Conservation (phyloP, 768 basidiomycete genomes). For the Kwoniella sp. region DNA sequence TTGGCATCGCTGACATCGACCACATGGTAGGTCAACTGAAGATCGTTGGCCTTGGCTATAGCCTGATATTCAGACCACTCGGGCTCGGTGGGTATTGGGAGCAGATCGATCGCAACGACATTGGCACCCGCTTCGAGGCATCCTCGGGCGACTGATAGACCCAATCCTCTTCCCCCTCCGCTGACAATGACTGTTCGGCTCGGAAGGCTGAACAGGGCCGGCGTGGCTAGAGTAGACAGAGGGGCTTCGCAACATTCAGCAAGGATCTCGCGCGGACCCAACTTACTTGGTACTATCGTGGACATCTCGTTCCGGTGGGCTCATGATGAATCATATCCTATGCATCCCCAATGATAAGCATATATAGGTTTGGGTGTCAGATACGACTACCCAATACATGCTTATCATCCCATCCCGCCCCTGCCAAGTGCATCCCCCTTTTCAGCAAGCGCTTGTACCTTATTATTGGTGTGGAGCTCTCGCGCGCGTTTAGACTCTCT, state of each 20-base stretch:
- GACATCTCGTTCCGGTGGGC: not conserved
- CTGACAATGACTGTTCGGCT: slow-evolving; percentile 40
- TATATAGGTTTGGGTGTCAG: not conserved
- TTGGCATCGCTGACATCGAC: slow-evolving; percentile 33
- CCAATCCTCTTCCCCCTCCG: slow-evolving; percentile 48
- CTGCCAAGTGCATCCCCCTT: not conserved
- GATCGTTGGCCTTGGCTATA: slow-evolving; percentile 12
- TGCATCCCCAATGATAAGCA: not conserved
- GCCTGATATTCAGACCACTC: slow-evolving; percentile 34
- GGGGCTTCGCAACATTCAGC: slow-evolving; percentile 13
- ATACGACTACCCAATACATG: not conserved
- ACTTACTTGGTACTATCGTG: not conserved
- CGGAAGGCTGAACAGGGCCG: slow-evolving; percentile 42
- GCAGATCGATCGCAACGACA: slow-evolving; percentile 39
- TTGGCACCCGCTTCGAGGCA: slow-evolving; percentile 39
- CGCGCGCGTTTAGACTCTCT: too few species aligned
- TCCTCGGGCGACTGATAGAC: slow-evolving; percentile 39
- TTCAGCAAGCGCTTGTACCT: not conserved
- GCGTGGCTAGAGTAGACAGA: slow-evolving; percentile 19
- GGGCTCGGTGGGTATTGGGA: slow-evolving; percentile 25
- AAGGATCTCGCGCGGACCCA: too few species aligned
- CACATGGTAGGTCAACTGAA: slow-evolving; percentile 26
- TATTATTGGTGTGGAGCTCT: too few species aligned
- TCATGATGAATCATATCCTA: not conserved
- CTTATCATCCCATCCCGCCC: not conserved